A percentile compares a stretch with the other conserved stretches of the same genome.
Conservation (phyloP, 441 rosid genomes). For the Omphalea diandra region DNA sequence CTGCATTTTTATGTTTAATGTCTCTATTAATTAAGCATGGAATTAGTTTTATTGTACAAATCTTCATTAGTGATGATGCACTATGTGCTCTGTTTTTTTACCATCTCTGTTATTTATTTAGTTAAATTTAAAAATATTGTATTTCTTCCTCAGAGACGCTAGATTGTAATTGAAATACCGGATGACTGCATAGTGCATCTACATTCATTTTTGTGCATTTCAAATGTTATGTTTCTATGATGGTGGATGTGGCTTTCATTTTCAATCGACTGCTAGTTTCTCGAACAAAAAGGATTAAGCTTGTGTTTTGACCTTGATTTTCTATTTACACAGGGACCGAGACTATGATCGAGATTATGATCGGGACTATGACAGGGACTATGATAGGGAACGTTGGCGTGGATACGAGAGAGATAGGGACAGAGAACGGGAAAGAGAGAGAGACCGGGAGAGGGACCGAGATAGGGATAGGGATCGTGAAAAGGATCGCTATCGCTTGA, state of each 20-base stretch:
- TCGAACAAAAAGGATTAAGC: neutral
- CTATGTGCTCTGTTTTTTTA: neutral
- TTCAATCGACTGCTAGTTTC: neutral
- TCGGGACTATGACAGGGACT: slow-evolving; percentile 57
- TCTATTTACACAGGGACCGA: slow-evolving; percentile 23
- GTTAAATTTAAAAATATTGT: neutral
- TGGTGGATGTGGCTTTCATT: neutral
- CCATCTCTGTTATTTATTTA: no score
- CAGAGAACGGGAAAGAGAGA: slow-evolving; percentile 43
- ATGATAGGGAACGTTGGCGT: slow-evolving; percentile 43
- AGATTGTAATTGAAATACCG: neutral
- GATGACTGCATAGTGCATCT: neutral
- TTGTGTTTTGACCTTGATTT: neutral
- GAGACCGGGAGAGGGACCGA: slow-evolving; percentile 23
- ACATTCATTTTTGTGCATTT: neutral
- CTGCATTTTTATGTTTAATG: slow-evolving; percentile 2
- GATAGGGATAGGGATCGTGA: slow-evolving; percentile 51
- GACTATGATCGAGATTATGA: slow-evolving; percentile 51
- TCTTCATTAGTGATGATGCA: neutral
- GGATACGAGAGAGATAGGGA: slow-evolving; percentile 50
- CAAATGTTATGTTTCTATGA: neutral
- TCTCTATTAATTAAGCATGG: no score
- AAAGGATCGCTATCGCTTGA: slow-evolving; percentile 46
- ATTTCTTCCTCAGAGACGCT: neutral
- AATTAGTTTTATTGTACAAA: neutral